Conservation (phyloP, 2,329 filamentous ascomycete species). For the Pyricularia grisea region DNA sequence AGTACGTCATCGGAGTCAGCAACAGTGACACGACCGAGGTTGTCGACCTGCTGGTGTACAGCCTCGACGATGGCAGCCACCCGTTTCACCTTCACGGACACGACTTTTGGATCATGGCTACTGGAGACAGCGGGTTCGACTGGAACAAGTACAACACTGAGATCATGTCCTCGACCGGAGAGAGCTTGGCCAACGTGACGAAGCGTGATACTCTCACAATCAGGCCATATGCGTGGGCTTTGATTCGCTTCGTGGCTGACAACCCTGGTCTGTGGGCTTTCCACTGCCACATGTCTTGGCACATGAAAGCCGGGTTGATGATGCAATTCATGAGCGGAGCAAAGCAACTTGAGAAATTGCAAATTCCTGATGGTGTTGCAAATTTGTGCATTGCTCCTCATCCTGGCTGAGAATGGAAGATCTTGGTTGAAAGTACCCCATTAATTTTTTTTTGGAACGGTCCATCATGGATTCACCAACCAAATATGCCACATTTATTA, state of each 20-base stretch:
- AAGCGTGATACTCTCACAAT: constrained; percentile 5
- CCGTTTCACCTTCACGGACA: constrained; percentile 50
- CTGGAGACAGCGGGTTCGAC: constrained; percentile 7
- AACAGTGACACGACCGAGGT: constrained; percentile 30
- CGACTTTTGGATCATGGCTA: constrained; percentile 22
- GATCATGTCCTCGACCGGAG: constrained; percentile 3
- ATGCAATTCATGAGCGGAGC: constrained; percentile 41
- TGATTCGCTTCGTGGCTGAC: constrained; percentile 45
- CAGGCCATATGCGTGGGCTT: constrained; percentile 5
- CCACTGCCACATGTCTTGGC: constrained; percentile 51
- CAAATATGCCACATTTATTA: neutral
- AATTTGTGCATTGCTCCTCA: neutral
- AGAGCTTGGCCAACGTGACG: neutral
- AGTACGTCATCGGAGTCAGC: constrained; percentile 23
- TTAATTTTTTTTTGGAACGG: neutral
- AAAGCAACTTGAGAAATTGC: neutral
- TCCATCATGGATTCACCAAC: neutral
- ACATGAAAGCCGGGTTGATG: constrained; percentile 45
- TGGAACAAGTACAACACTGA: constrained; percentile 7
- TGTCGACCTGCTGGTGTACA: constrained; percentile 40
- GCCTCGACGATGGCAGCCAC: constrained; percentile 17
- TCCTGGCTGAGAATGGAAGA: neutral
- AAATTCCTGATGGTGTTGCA: constrained; percentile 1
- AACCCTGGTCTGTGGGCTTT: constrained; percentile 50
- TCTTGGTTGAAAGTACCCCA: neutral